Evolutionary conservation across 495 filamentous ascomycete genomes (phyloP).

Genomic region (Hypoxylon crocopeplum): DNA sequence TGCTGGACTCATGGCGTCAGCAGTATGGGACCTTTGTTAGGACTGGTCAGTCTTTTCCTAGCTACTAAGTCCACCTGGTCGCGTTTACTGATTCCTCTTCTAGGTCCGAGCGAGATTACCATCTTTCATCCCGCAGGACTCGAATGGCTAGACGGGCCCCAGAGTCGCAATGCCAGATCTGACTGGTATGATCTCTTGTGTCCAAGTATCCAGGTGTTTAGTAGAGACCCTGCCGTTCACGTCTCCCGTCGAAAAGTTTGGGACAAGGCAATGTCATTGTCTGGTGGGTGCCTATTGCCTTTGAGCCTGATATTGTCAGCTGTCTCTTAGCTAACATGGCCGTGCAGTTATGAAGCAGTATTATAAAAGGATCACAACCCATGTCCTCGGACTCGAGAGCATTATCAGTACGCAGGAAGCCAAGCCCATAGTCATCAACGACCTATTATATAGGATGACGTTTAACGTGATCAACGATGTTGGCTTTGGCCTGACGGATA

Average conservation of each 20-base stretch:
- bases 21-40: conserved; percentile 53
- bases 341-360: background rate
- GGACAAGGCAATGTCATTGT: background rate
- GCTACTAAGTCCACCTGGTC: background rate
- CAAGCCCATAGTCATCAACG: background rate
- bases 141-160: conserved; percentile 11
- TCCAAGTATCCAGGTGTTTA: background rate
- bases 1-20: conserved; percentile 43
- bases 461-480: background rate
- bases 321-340: background rate
- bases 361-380: background rate
- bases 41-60: conserved; percentile 34
- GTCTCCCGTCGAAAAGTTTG: background rate
- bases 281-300: background rate
- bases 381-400: background rate
- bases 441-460: background rate
- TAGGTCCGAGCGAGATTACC: background rate
- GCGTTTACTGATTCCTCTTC: background rate
- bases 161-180: background rate
- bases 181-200: conserved; percentile 7
- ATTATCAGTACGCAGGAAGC: background rate
- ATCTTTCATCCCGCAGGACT: conserved; percentile 8
- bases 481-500: background rate
- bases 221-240: background rate
- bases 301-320: background rate